Evolutionary conservation across 2,329 filamentous ascomycete genomes (phyloP), one percentile per base, ranked within the genome.

Genomic region (Fusarium nelsonii): DNA sequence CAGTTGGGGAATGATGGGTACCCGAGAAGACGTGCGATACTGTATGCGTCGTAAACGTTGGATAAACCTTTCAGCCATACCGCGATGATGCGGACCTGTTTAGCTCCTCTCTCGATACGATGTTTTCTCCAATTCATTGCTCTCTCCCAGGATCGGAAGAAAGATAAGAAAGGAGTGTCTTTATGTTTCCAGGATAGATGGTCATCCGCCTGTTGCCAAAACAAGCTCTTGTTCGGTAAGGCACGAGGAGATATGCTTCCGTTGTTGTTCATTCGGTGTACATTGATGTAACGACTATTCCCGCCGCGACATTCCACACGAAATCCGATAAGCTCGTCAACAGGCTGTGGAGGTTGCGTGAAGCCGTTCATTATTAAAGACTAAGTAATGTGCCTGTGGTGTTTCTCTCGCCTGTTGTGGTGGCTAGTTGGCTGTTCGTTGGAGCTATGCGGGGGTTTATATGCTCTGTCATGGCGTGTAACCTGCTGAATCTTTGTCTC

Each of bases 261-360:
- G 2, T 52, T 3, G 14, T 28, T 23, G 14, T 28, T 23, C 5
- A 30, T 6, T 3, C 3, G 15, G 8, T 30, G 30, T 8, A n/a
- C n/a, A 8, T 18, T 62, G 4, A 11, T 11, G n/a, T 6, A 9
- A 1, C 4, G 1, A 15, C 0, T 4, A 0, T 0, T 3, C 2
- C 3, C 3, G 7, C 40, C 36, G 2, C 30, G 33, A 7, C 20
- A 60, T 39, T 62, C 55, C 4, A 40, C 39, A 5, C 33, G 28
- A 16, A 60, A 62, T 2, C 55, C 40, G 7, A 45, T 36, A 4
- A 6, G 9, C 15, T 18, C 39, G 1, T 34, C 28, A 6, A 11
- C 9, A 8, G 16, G 28, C 6, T 16, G 6, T 10, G 10, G 28
- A 4, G 3, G 8, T 8, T 2, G 9, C 4, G 0, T 10, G 18